These are phyloP conservation scores for Rosa multiflora DNA, from an alignment of 306 rosid species.

Conservation along the genomic window DNA sequence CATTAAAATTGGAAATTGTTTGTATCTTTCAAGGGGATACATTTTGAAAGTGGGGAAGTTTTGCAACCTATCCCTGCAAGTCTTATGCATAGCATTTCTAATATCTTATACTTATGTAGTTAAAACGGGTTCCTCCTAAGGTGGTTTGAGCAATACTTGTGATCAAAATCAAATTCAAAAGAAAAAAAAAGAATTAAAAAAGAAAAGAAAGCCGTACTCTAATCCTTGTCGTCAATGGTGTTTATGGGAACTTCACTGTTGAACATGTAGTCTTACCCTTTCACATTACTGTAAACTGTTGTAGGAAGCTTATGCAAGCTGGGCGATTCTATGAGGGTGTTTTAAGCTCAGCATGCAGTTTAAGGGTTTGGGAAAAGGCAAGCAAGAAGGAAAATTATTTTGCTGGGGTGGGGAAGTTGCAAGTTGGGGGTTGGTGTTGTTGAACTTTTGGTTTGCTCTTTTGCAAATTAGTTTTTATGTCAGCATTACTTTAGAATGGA, in stretches of 20 bases:
- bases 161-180: not conserved
- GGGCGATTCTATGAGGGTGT: not conserved
- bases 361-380: not conserved
- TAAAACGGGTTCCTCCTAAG: not conserved
- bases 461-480: not conserved
- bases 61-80: not conserved
- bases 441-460: not conserved
- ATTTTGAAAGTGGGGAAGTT: not conserved
- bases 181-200: too few species aligned
- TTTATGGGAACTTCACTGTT: not conserved
- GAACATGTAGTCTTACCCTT: not conserved
- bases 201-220: too few species aligned
- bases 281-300: not conserved
- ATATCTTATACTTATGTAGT: not conserved
- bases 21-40: not conserved
- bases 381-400: not conserved
- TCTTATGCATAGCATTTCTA: not conserved
- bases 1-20: not conserved
- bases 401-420: not conserved
- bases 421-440: not conserved
- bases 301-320: too few species aligned
- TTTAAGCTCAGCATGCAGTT: not conserved
- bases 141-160: not conserved
- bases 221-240: not conserved
- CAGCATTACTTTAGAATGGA: not conserved